Base-by-base conservation (phyloP, 2,329 filamentous ascomycete species). In the Dichotomopilus funicola region DNA sequence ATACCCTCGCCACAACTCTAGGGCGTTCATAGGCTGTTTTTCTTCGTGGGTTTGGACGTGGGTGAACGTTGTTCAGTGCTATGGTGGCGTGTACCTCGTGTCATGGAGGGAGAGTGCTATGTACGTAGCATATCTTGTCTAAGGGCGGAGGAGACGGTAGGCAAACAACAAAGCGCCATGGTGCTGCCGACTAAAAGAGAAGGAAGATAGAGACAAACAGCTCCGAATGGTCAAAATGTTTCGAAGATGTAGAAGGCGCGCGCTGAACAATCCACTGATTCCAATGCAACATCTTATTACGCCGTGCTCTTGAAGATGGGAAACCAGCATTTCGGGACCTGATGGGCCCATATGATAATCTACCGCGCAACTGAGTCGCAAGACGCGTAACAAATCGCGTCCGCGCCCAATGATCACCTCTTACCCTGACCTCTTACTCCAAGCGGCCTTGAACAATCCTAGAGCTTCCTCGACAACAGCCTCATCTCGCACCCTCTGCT, bases 401-500 rank as follows among this genome's bases (percentile, higher is more conserved):
- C 40, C 6, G 11, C 3, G 5, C 31, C 11, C 31, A 33, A 27
- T 6, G 12, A 35, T 13, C 6, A 44, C 27, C 11, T n/a, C 36
- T 19, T 3, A 44, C 38, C 31, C 60, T 34, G 57, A 50, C 63
- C 70, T 76, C 54, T 73, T 74, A 62, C 83, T 78, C 86, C 88
- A 94, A 44, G 86, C 86, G 45, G 74, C 75, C 71, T 80, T 86
- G 67, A 96, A 96, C 27, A 88, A 68, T 5, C 70, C 74, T 38
- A 80, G 79, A 64, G 92, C 70, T 64, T 83, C 80, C 62, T 81
- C 81, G 0, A 87, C 88, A 66, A 78, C 71, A 55, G 71, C 72
- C 65, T 83, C 83, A 67, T 95, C 87, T 71, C 87, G 84, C 64
- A 96, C 72, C 68, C 89, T 81, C 74, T 91, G 88, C 66, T 83